Percentiles rank a stretch among this genome's conserved stretches.
phyloP scores from a whole-genome alignment of 139 green algal species.

The Diplosphaera chodatii region DNA sequence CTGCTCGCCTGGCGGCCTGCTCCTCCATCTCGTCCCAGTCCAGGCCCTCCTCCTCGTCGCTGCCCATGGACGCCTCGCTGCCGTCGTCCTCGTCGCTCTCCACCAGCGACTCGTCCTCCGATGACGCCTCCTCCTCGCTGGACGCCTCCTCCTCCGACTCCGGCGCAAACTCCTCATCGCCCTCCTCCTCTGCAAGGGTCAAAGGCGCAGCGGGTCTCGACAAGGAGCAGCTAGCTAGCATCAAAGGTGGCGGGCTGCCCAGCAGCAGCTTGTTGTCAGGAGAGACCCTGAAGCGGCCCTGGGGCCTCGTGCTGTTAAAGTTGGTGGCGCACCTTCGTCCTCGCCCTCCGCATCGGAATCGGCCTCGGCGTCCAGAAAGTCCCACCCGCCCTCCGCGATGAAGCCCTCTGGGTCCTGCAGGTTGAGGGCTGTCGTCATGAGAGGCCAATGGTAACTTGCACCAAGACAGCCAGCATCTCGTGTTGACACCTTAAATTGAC shows the following conservation, averaged over 20 bases:
- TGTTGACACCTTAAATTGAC: neutral
- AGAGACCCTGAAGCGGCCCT: no score
- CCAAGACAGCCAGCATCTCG: conserved; percentile 9
- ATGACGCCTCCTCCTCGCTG: conserved; percentile 9
- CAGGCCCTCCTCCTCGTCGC: conserved; percentile 66
- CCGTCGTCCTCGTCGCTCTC: conserved; percentile 42
- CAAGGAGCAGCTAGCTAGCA: no score
- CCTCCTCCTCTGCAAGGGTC: conserved; percentile 16
- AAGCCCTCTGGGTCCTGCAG: conserved; percentile 89
- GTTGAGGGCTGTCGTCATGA: no score
- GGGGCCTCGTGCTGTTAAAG: no score
- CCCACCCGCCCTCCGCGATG: conserved; percentile 87
- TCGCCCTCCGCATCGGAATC: conserved; percentile 67
- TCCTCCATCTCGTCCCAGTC: conserved; percentile 85
- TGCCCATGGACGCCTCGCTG: conserved; percentile 35
- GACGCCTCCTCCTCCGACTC: conserved; percentile 3
- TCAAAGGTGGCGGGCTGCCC: neutral
- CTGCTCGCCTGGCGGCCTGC: conserved; percentile 43
- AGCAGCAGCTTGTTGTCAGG: no score
- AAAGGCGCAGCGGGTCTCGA: neutral
- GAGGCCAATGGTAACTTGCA: no score
- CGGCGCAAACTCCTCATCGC: neutral
- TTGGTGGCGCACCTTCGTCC: conserved; percentile 62
- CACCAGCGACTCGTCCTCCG: conserved; percentile 29
- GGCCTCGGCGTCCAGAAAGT: conserved; percentile 91